phyloP scores from a whole-genome alignment of 1,284 basidiomycete genomes.

The Marasmius sp. region DNA sequence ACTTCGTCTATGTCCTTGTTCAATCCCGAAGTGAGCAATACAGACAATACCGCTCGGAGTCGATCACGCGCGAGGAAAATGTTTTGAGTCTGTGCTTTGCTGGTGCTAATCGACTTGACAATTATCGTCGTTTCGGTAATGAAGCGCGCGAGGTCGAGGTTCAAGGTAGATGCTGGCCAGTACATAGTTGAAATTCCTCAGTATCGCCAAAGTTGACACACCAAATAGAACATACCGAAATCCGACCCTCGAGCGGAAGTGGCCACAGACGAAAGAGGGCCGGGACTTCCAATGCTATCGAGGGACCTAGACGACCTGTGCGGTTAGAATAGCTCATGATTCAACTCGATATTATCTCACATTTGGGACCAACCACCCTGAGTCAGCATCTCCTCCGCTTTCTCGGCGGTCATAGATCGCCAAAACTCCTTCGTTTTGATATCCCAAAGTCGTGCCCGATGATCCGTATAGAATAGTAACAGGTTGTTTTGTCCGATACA shows the following conservation, averaged over 20 bases:
- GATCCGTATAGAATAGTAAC: slow-evolving; percentile 76
- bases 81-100: slow-evolving; percentile 36
- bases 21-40: slow-evolving; percentile 51
- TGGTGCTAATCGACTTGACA: slow-evolving; percentile 48
- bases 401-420: slow-evolving; percentile 76
- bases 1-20: slow-evolving; percentile 64
- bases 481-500: slow-evolving; percentile 74
- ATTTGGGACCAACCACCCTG: slow-evolving; percentile 73
- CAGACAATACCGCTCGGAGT: slow-evolving; percentile 46
- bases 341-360: slow-evolving; percentile 37
- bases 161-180: slow-evolving; percentile 40
- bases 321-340: background rate
- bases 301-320: background rate
- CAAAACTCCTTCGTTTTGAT: slow-evolving; percentile 83
- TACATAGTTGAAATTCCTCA: background rate
- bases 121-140: slow-evolving; percentile 45
- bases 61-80: slow-evolving; percentile 42
- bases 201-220: background rate
- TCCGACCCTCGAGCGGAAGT: background rate
- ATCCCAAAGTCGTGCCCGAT: slow-evolving; percentile 87
- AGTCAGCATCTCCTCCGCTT: slow-evolving; percentile 72
- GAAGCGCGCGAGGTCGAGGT: slow-evolving; percentile 47
- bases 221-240: slow-evolving; percentile 1
- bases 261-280: background rate
- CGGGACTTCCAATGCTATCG: background rate